Evolutionary conservation across 441 rosid species (phyloP).

Genomic region (Croton setiger): DNA sequence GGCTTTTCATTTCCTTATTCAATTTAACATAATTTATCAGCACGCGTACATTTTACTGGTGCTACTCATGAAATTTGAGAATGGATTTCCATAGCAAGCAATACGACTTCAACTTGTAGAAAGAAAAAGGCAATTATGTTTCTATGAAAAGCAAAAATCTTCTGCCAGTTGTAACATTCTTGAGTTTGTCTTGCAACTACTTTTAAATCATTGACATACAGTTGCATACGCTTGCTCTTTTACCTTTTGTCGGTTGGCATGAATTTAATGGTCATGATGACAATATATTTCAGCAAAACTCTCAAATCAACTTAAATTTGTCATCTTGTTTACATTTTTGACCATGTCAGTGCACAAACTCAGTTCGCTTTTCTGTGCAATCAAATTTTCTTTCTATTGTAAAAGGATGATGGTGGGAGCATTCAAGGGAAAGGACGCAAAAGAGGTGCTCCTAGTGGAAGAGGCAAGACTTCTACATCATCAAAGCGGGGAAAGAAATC

Average conservation of each 20-base stretch:
- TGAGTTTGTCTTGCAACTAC: not conserved
- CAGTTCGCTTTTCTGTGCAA: not conserved
- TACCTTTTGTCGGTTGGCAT: not conserved
- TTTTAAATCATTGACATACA: not conserved
- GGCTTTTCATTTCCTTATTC: not conserved
- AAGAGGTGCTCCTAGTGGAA: conserved; percentile 73
- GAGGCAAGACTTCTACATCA: conserved; percentile 59
- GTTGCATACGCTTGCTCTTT: not conserved
- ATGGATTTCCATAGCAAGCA: conserved; percentile 1
- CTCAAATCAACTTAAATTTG: not conserved
- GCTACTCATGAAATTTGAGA: conserved; percentile 1
- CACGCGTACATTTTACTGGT: not conserved
- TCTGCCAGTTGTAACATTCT: too few species aligned
- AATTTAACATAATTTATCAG: not conserved
- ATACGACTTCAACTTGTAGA: not conserved
- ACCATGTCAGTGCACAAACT: not conserved
- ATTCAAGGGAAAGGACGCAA: conserved; percentile 54
- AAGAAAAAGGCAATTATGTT: not conserved
- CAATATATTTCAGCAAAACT: not conserved
- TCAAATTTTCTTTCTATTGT: conserved; percentile 18
- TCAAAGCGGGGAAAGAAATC: conserved; percentile 78
- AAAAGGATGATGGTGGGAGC: conserved; percentile 47
- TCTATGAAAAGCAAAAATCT: too few species aligned
- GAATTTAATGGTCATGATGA: not conserved
- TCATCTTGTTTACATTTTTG: not conserved